Percentiles rank a stretch among this genome's conserved stretches.
phyloP scores from a whole-genome alignment of 495 filamentous ascomycete genomes.

The Neurospora sp. region DNA sequence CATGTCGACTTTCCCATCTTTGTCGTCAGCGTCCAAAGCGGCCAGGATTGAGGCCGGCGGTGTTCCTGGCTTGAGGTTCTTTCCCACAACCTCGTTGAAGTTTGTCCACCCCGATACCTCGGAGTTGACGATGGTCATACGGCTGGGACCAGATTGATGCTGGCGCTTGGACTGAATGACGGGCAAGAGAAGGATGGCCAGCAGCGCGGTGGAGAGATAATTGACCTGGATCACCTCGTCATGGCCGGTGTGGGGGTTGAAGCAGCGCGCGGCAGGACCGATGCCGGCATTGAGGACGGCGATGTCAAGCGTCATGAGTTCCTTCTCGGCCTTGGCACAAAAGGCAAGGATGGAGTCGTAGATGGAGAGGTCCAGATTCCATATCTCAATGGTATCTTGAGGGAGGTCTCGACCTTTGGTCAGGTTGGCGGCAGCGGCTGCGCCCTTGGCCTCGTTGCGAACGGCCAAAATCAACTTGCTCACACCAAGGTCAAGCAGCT shows the following conservation, averaged over 20 bases:
- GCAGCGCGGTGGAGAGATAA: constrained; percentile 35
- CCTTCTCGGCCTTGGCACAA: constrained; percentile 18
- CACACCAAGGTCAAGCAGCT: constrained; percentile 16
- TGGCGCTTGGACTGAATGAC: constrained; percentile 23
- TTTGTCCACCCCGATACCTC: constrained; percentile 1
- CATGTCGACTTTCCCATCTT: constrained; percentile 8
- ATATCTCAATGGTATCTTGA: constrained; percentile 34
- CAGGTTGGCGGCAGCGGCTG: neutral
- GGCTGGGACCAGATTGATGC: neutral
- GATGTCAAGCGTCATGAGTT: constrained; percentile 33
- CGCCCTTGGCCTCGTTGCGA: constrained; percentile 10
- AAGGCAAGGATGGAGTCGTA: constrained; percentile 35
- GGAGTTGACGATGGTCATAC: constrained; percentile 6
- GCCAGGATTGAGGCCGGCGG: constrained; percentile 20
- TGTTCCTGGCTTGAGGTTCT: neutral
- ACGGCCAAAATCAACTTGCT: constrained; percentile 9
- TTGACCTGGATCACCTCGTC: constrained; percentile 44
- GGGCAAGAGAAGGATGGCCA: constrained; percentile 24
- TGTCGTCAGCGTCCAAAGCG: constrained; percentile 20
- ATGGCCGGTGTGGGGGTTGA: constrained; percentile 17
- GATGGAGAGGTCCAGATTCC: constrained; percentile 41
- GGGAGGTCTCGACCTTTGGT: neutral
- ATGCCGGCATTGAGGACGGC: constrained; percentile 41
- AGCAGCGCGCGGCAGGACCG: constrained; percentile 8
- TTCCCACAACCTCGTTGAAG: neutral